Evolutionary conservation across 345 rosid species (phyloP).

Genomic region (Zanthoxylum bungeanum): DNA sequence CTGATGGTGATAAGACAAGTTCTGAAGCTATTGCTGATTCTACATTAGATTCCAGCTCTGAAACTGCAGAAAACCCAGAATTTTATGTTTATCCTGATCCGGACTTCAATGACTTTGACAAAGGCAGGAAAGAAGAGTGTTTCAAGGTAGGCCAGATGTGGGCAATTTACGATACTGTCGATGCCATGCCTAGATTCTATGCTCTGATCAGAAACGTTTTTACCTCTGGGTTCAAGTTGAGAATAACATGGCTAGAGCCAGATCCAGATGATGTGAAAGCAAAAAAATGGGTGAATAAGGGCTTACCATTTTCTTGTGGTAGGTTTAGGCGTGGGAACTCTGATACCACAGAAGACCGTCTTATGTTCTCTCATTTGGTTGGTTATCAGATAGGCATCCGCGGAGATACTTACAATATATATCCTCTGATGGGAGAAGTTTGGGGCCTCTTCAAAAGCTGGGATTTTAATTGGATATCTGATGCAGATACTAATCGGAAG

Average conservation of each 20-base stretch:
- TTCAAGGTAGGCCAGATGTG: conserved; percentile 67
- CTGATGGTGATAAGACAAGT: conserved; percentile 2
- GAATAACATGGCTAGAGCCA: conserved; percentile 75
- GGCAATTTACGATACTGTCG: conserved; percentile 65
- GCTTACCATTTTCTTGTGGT: conserved; percentile 68
- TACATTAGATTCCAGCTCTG: conserved; percentile 25
- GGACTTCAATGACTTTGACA: conserved; percentile 71
- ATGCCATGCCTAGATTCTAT: conserved; percentile 80
- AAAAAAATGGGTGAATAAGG: conserved; percentile 41
- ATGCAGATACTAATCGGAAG: conserved; percentile 24
- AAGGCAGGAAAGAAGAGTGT: conserved; percentile 35
- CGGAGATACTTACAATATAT: conserved; percentile 32
- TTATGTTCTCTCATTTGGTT: conserved; percentile 65
- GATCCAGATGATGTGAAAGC: conserved; percentile 47
- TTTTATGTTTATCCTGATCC: conserved; percentile 43
- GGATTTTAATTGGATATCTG: conserved; percentile 49
- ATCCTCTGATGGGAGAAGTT: conserved; percentile 63
- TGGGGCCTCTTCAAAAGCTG: conserved; percentile 91
- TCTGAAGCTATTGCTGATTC: conserved; percentile 12
- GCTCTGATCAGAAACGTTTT: conserved; percentile 58
- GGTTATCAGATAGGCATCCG: conserved; percentile 27
- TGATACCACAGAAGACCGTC: conserved; percentile 25
- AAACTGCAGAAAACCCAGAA: conserved; percentile 25
- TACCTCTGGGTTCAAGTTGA: conserved; percentile 44
- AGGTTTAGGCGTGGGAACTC: conserved; percentile 37